Percentiles rank a stretch among this genome's conserved stretches.
phyloP scores from a whole-genome alignment of 148 eudicot genomes.

The Fagopyrum homotropicum region DNA sequence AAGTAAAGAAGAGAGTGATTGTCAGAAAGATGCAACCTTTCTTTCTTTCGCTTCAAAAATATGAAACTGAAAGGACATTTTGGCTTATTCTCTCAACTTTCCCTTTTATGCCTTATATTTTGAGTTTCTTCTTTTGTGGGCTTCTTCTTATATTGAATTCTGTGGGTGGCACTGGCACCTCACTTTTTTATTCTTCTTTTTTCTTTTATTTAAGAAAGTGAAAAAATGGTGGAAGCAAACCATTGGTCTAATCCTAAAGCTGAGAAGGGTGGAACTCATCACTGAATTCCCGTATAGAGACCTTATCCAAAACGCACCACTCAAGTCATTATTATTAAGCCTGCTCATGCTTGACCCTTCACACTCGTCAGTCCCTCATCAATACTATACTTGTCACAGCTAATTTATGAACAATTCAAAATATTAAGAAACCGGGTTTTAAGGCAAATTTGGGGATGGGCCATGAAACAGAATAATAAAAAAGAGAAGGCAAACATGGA shows the following conservation, averaged over 20 bases:
- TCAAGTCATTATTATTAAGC: background rate
- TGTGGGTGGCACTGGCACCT: slow-evolving; percentile 7
- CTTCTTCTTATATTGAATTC: background rate
- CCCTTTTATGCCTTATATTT: slow-evolving; percentile 2
- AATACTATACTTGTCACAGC: background rate
- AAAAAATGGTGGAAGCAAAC: background rate
- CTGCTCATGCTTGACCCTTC: background rate
- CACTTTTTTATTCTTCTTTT: background rate
- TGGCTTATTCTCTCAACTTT: background rate
- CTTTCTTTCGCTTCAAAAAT: background rate
- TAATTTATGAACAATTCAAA: background rate
- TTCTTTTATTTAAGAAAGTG: background rate
- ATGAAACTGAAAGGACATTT: slow-evolving; percentile 9
- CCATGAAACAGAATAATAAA: too few relatives aligned
- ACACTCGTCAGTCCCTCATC: background rate
- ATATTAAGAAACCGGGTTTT: too few relatives aligned
- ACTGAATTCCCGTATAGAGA: background rate
- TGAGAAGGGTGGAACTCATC: background rate
- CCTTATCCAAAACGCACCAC: slow-evolving; percentile 9
- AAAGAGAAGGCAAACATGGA: background rate
- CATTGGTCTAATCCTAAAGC: background rate
- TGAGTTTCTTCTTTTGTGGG: slow-evolving; percentile 12
- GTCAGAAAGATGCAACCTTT: slow-evolving; percentile 2
- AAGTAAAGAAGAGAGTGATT: background rate
- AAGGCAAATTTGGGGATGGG: too few relatives aligned